These are phyloP conservation scores for Erigeron canadensis DNA, from an alignment of 129 eudicot species.

Conservation along the genomic window DNA sequence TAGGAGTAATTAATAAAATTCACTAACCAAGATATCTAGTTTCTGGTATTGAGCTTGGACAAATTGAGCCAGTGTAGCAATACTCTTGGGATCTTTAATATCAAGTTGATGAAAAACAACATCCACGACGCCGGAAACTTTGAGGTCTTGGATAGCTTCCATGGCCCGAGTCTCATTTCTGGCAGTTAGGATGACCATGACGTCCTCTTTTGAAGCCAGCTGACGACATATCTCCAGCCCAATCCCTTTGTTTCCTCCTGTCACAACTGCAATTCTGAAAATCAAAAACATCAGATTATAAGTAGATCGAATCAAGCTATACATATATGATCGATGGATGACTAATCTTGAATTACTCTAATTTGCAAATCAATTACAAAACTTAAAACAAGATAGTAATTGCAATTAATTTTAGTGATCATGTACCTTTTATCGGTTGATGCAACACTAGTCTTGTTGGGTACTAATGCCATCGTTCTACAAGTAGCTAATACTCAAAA, in stretches of 20 bases:
- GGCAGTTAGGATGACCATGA: conserved; percentile 27
- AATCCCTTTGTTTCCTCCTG: conserved; percentile 39
- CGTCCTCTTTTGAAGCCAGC: conserved; percentile 16
- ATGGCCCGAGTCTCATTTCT: conserved; percentile 19
- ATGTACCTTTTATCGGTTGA: neutral
- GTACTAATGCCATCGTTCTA: neutral
- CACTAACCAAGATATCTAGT: conserved; percentile 33
- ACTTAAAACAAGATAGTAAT: no score
- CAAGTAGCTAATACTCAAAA: no score
- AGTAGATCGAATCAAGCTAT: no score
- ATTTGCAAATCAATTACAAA: neutral
- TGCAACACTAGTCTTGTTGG: neutral
- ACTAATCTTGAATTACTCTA: no score
- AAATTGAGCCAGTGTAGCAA: conserved; percentile 14
- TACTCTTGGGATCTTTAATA: conserved; percentile 30
- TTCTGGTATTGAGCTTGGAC: conserved; percentile 22
- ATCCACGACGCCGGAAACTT: conserved; percentile 10
- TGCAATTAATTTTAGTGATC: neutral
- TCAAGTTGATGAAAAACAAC: conserved; percentile 37
- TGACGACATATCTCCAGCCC: conserved; percentile 33
- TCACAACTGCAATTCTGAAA: conserved; percentile 31
- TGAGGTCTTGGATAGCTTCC: conserved; percentile 21
- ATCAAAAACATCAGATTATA: neutral
- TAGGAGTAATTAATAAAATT: no score
- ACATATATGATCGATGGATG: no score